These are phyloP conservation scores for Candida ficus DNA, from an alignment of 805 yeast species.

Conservation along the genomic window DNA sequence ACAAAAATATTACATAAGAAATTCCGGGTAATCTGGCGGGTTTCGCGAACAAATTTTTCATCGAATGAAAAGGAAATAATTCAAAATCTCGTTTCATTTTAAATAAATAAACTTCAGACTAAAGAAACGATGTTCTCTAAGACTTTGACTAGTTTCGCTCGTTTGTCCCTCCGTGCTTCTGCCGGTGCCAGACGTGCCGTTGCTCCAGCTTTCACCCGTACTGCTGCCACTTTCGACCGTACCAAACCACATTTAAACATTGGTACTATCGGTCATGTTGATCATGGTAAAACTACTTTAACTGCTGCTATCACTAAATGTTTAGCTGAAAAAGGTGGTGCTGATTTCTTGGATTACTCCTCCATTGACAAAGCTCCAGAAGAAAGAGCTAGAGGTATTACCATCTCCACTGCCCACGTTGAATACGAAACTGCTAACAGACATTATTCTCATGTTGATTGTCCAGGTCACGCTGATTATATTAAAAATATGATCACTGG, in stretches of 20 bases:
- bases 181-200: constrained; percentile 2
- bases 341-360: constrained; percentile 86
- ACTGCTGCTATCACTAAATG: constrained; percentile 99
- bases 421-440: constrained; percentile 93
- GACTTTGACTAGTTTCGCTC: constrained; percentile 10
- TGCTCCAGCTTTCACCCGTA: constrained; percentile 19
- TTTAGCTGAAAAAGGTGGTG: constrained; percentile 83
- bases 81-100: background rate
- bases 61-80: background rate
- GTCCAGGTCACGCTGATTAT: constrained; percentile 98
- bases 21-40: background rate
- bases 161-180: constrained; percentile 15
- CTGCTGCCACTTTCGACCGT: constrained; percentile 83
- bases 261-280: constrained; percentile 99
- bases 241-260: constrained; percentile 94
- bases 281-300: constrained; percentile 97
- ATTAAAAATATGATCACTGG: constrained; percentile 99
- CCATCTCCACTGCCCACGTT: constrained; percentile 96
- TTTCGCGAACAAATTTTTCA: background rate
- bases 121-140: constrained; percentile 7
- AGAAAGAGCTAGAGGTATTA: constrained; percentile 99
- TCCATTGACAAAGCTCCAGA: constrained; percentile 97
- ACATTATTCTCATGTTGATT: constrained; percentile 97
- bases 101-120: background rate
- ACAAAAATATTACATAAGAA: background rate